Evolutionary conservation across 2,329 filamentous ascomycete species (phyloP).

Genomic region (Aspergillus intermedius): DNA sequence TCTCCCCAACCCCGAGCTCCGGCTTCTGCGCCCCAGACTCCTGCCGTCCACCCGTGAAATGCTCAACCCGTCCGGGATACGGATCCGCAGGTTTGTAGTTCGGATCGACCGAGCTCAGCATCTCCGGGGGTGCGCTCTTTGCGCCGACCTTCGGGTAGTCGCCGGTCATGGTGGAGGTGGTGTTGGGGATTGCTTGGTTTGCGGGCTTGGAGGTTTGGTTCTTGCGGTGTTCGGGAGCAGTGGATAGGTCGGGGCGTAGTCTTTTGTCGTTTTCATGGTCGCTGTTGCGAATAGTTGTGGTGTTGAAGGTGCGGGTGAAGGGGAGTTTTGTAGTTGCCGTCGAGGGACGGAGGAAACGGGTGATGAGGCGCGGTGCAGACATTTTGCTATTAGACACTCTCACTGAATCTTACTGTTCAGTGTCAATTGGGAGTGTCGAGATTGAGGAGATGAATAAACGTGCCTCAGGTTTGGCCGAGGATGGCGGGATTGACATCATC

Average conservation of each 20-base stretch:
- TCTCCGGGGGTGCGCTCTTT: slow-evolving; percentile 53
- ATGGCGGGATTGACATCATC: slow-evolving; percentile 35
- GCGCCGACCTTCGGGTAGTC: slow-evolving; percentile 56
- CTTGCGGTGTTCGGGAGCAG: slow-evolving; percentile 48
- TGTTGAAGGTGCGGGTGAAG: slow-evolving; percentile 28
- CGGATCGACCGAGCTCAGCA: slow-evolving; percentile 51
- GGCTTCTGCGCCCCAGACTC: slow-evolving; percentile 46
- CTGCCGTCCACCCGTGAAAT: slow-evolving; percentile 60
- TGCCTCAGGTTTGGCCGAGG: slow-evolving; percentile 5
- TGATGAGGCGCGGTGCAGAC: slow-evolving; percentile 40
- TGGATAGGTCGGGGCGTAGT: slow-evolving; percentile 39
- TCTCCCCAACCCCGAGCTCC: slow-evolving; percentile 77
- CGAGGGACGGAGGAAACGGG: slow-evolving; percentile 41
- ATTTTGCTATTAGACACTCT: slow-evolving; percentile 26
- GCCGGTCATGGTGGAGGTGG: slow-evolving; percentile 57
- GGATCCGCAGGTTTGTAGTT: slow-evolving; percentile 55
- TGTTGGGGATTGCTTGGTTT: slow-evolving; percentile 59
- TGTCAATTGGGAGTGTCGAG: not conserved
- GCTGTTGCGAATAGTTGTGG: slow-evolving; percentile 24
- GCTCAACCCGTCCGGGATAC: slow-evolving; percentile 56
- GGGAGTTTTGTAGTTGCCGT: slow-evolving; percentile 9
- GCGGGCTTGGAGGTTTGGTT: slow-evolving; percentile 51
- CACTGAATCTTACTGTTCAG: not conserved
- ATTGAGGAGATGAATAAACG: not conserved
- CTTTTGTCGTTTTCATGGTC: slow-evolving; percentile 45